phyloP scores from a whole-genome alignment of 2,329 filamentous ascomycete genomes.

The Xylaria digitata region DNA sequence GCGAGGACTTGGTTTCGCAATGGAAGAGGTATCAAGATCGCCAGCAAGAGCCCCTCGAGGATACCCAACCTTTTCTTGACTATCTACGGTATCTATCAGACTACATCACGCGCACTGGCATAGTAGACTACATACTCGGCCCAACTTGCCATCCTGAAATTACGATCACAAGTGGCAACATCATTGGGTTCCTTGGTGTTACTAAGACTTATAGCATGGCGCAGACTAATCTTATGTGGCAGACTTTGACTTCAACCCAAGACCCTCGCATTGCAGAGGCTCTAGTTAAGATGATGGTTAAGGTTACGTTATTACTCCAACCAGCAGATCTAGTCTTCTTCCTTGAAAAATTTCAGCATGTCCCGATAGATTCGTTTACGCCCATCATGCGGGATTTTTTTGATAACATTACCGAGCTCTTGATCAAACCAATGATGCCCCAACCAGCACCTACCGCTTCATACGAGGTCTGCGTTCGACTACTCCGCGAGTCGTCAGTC shows the following conservation, averaged over 20 bases:
- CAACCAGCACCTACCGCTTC: slow-evolving; percentile 49
- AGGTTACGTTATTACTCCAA: slow-evolving; percentile 62
- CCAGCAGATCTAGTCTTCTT: slow-evolving; percentile 69
- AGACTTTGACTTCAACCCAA: slow-evolving; percentile 81
- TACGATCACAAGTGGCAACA: slow-evolving; percentile 82
- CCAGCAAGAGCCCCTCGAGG: slow-evolving; percentile 52
- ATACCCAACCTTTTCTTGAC: slow-evolving; percentile 44
- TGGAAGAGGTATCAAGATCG: slow-evolving; percentile 69
- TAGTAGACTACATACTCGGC: slow-evolving; percentile 89
- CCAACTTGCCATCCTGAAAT: slow-evolving; percentile 93
- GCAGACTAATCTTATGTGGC: slow-evolving; percentile 86
- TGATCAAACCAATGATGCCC: slow-evolving; percentile 54
- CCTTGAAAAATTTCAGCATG: slow-evolving; percentile 74
- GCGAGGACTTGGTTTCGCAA: slow-evolving; percentile 73
- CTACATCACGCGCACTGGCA: slow-evolving; percentile 74
- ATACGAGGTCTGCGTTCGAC: slow-evolving; percentile 68
- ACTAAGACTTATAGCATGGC: slow-evolving; percentile 76
- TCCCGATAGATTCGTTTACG: slow-evolving; percentile 73
- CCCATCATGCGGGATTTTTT: slow-evolving; percentile 71
- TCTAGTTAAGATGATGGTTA: slow-evolving; percentile 72
- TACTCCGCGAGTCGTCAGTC: slow-evolving; percentile 78
- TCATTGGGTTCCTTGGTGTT: slow-evolving; percentile 87
- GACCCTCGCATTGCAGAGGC: slow-evolving; percentile 88
- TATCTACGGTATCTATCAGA: slow-evolving; percentile 75
- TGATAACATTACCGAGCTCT: slow-evolving; percentile 63